Base-by-base conservation (phyloP, 192 early-diverging fungal species). In the Rhizophlyctis rosea region DNA sequence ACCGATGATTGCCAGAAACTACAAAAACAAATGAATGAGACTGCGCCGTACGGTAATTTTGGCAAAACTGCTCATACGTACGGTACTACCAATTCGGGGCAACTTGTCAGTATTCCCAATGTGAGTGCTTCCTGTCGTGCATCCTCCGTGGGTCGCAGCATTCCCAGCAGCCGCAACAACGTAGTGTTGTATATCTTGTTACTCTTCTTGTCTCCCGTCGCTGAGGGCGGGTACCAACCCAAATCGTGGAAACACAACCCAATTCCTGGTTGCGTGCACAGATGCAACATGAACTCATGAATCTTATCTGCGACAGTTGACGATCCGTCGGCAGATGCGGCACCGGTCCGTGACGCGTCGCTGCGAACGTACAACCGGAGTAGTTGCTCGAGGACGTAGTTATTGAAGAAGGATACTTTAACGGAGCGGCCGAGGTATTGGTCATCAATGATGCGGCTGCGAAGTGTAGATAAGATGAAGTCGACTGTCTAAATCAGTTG, bases 201-300 rank as follows among this genome's bases (percentile, higher is more conserved):
- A 7, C 52, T 59, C 11, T 76, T 73, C 34, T 25, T 51, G 3
- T 29, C 66, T 18, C 53, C 63, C 16, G 71, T 50, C 16, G 68
- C 61, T 48, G 62, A 76, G 14, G 76, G 71, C 33, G 88, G 83
- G 69, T 90, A 88, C 91, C 90, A 94, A 29, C 88, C 90, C 13
- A 72, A 67, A 52, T 91, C 90, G 34, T 79, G 74, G 52, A 85
- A 88, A 51, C 90, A 92, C 9, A 93, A 75, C 14, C 90, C 90
- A 23, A 80, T 64, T 1, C 87, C 90, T 14, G 90, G 88, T 0
- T 75, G 81, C 28, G 81, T 86, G 56, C 88, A 91, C 2, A 91
- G 71, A 25, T 89, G 77, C 34, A 87, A 66, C 49, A 94, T 75
- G 73, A 91, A 94, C 33, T 77, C 64, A 56, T 92, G 88, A 0